A percentile compares a stretch with the other conserved stretches of the same genome.
Conservation (phyloP, 2,329 filamentous ascomycete species). For the Mycocentrospora acerina region DNA sequence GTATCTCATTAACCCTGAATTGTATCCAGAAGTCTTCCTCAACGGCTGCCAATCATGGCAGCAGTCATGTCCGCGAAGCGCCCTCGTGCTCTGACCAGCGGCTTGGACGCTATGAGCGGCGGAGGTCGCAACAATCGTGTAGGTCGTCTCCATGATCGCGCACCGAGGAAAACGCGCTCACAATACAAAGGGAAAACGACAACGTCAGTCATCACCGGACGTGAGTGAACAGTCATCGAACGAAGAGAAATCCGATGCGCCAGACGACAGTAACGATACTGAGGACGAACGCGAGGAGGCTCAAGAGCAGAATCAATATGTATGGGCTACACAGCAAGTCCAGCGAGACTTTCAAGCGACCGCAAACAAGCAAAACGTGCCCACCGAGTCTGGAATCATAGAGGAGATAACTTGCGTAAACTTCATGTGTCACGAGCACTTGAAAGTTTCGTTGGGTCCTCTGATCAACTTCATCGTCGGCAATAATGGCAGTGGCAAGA, state of each 20-base stretch:
- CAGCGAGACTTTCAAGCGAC: slow-evolving; percentile 23
- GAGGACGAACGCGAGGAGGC: slow-evolving; percentile 17
- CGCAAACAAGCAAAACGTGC: slow-evolving; percentile 57
- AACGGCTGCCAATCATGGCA: slow-evolving; percentile 20
- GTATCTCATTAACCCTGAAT: neutral
- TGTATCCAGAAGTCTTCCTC: neutral
- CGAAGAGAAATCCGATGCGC: slow-evolving; percentile 11
- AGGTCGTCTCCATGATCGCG: slow-evolving; percentile 7
- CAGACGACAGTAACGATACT: slow-evolving; percentile 11
- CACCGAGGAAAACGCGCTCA: slow-evolving; percentile 10
- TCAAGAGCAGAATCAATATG: slow-evolving; percentile 23
- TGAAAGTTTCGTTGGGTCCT: slow-evolving; percentile 83
- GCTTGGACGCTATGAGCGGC: slow-evolving; percentile 12
- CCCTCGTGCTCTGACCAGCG: slow-evolving; percentile 26
- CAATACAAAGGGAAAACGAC: slow-evolving; percentile 33
- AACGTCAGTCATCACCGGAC: slow-evolving; percentile 24
- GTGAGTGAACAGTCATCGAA: slow-evolving; percentile 20
- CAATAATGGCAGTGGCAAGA: slow-evolving; percentile 97
- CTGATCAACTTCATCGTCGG: slow-evolving; percentile 98
- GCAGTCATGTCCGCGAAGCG: slow-evolving; percentile 36
- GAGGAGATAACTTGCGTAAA: slow-evolving; percentile 85
- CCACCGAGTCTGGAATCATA: slow-evolving; percentile 82
- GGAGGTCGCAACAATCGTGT: slow-evolving; percentile 19
- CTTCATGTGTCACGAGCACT: slow-evolving; percentile 91
- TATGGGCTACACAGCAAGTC: slow-evolving; percentile 34